Base-by-base conservation (phyloP, 2,329 filamentous ascomycete species). In the Fusarium musae region DNA sequence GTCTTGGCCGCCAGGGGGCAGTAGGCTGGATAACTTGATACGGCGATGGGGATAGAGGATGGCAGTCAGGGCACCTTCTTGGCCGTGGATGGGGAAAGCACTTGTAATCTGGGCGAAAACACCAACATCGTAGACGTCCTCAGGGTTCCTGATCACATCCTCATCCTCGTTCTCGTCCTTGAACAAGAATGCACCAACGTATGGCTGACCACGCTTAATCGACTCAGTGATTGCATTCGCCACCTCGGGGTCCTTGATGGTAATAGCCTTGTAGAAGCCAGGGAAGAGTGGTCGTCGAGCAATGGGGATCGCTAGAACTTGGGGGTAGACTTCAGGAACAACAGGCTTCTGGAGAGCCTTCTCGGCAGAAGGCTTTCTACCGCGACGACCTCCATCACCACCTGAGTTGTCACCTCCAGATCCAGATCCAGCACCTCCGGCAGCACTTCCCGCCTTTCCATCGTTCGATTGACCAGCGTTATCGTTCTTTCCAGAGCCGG, bases 51-150 rank as follows among this genome's bases (percentile, higher is more conserved):
- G 97, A 80, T 99, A 99, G 23, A 99, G 87, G 43, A 99, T 97
- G 30, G 95, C 95, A 9, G 96, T 98, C 78, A 99, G 86, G 63
- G 92, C 93, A 56, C 91, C 91, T 74, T 95, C 93, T 77, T 97
- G 95, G 19, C 95, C 94, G 70, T 93, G 91, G 6, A 96, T 93
- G 21, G 96, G 95, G 80, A 98, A 98, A 6, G 95, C 94, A 80
- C 96, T 98, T 2, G 96, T 99, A 73, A 99, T 95, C 81, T 99
- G 96, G 53, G 96, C 97, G 81, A 99, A 99, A 4, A 98, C 96
- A 70, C 96, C 96, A 21, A 97, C 93, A 75, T 98, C 95, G 82
- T 99, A 93, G 36, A 99, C 96, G 78, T 99, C 96, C 70, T 95
- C 93, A 34, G 93, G 87, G 74, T 92, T 95, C 74, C 96, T 93